Base-by-base conservation (phyloP, 192 early-diverging fungal genomes). In the Dissophora globulifera region DNA sequence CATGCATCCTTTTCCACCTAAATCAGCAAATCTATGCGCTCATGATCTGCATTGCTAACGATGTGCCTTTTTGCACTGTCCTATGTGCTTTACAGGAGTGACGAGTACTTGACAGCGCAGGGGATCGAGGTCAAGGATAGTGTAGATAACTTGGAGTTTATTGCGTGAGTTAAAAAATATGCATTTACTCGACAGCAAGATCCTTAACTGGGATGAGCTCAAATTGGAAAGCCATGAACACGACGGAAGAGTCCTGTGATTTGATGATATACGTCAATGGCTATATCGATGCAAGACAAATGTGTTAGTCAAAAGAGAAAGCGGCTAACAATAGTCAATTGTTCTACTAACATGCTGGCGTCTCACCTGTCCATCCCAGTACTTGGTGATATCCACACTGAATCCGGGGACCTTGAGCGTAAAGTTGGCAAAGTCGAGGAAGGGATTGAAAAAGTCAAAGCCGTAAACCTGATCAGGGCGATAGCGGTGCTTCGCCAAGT, bases 221-320 rank as follows among this genome's bases (percentile, higher is more conserved):
- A 56, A 93, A 93, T 71, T 92, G 85, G 40, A 93, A 64, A 8
- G 92, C 84, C 79, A 91, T 89, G 62, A 93, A 94, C 15, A 83
- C 79, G 0, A 81, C 64, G 16, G 84, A 81, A 29, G 83, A 83
- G 29, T 87, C 82, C 35, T 81, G 61, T 17, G 86, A 80, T 69
- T 94, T 94, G 64, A 87, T 83, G 19, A 95, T 81, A 52, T 91
- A 85, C 9, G 90, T 86, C 55, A 93, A 66, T 40, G 93, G 93
- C 82, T 94, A 85, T n/a, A n/a, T n/a, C 31, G 40, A 58, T 61
- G 23, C 63, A 27, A 26, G 27, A 52, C 26, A 40, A 23, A 3
- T 31, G 15, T 45, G 40, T 52, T 31, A 27, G 32, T 42, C 1
- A 9, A 52, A 31, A 17, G 26, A 2, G 25, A n/a, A n/a, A n/a